Percentiles rank a stretch among this genome's conserved stretches.
Conservation (phyloP, 169 alveolate genomes). For the Eimeria zaria region DNA sequence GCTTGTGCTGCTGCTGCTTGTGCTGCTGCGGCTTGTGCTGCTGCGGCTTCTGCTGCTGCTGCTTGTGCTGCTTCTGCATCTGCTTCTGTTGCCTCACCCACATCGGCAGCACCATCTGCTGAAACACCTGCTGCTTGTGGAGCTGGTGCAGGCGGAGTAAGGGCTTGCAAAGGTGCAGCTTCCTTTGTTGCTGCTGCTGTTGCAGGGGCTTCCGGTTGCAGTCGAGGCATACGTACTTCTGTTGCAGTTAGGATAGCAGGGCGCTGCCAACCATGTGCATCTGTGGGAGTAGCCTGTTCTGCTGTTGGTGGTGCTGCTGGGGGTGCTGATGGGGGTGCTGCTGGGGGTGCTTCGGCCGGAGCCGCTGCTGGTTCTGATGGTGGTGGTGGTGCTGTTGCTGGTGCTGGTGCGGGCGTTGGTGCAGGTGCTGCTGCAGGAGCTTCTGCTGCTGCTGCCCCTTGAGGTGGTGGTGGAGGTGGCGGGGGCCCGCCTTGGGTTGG, state of each 20-base stretch:
- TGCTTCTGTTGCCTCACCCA: background rate
- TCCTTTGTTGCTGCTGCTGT: background rate
- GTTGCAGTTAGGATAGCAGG: constrained; percentile 7
- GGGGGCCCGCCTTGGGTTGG: background rate
- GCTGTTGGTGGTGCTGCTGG: background rate
- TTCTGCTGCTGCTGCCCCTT: background rate
- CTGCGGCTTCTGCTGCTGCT: background rate
- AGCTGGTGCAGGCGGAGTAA: background rate
- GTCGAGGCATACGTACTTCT: background rate
- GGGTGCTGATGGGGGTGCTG: background rate
- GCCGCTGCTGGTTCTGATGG: constrained; percentile 24
- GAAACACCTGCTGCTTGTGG: background rate
- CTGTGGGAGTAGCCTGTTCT: background rate
- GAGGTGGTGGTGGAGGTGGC: constrained; percentile 27
- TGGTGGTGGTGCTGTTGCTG: constrained; percentile 37
- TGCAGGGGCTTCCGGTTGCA: background rate
- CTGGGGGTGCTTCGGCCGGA: background rate
- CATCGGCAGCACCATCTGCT: background rate
- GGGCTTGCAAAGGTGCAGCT: background rate
- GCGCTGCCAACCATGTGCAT: background rate
- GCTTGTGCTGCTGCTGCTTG: background rate
- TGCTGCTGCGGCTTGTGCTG: background rate
- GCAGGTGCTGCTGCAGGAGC: background rate
- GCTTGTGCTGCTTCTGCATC: constrained; percentile 4
- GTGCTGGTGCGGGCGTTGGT: constrained; percentile 26